Percentiles rank a stretch among this genome's conserved stretches.
Conservation (phyloP, 2,329 filamentous ascomycete genomes). For the Ilyonectria mors-panacis region DNA sequence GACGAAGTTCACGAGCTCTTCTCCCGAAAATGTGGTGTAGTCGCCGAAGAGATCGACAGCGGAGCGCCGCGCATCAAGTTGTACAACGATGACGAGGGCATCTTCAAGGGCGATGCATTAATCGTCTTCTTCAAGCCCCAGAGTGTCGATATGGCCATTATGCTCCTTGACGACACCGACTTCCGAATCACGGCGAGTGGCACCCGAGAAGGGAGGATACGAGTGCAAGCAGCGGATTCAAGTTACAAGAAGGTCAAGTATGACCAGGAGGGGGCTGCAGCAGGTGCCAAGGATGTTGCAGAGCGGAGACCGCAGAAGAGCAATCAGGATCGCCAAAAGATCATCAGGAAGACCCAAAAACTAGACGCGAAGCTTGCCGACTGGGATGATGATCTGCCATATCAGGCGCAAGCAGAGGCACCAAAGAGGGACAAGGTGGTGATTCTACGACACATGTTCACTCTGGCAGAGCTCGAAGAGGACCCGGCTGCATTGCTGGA, state of each 20-base stretch:
- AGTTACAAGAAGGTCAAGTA: conserved; percentile 93
- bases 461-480: conserved; percentile 85
- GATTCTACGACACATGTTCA: conserved; percentile 95
- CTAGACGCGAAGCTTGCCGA: conserved; percentile 92
- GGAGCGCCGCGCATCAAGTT: conserved; percentile 92
- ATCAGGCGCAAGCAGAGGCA: conserved; percentile 58
- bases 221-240: conserved; percentile 86
- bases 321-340: conserved; percentile 85
- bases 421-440: conserved; percentile 83
- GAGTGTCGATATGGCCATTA: conserved; percentile 88
- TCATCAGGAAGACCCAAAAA: conserved; percentile 92
- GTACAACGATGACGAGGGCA: conserved; percentile 84
- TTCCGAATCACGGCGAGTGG: conserved; percentile 76
- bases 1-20: conserved; percentile 89
- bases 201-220: conserved; percentile 76
- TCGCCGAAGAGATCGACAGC: conserved; percentile 94
- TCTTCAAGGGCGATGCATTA: conserved; percentile 94
- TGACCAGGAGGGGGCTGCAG: conserved; percentile 56
- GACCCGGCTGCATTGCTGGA: conserved; percentile 87
- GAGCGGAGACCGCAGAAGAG: conserved; percentile 63
- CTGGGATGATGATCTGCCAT: conserved; percentile 92
- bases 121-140: conserved; percentile 96
- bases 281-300: conserved; percentile 42
- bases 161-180: conserved; percentile 84
- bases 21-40: conserved; percentile 86